Evolutionary conservation across 176 grass and related monocot genomes (phyloP), one percentile per base, ranked within the genome.

Genomic region (Triticum aestivum): DNA sequence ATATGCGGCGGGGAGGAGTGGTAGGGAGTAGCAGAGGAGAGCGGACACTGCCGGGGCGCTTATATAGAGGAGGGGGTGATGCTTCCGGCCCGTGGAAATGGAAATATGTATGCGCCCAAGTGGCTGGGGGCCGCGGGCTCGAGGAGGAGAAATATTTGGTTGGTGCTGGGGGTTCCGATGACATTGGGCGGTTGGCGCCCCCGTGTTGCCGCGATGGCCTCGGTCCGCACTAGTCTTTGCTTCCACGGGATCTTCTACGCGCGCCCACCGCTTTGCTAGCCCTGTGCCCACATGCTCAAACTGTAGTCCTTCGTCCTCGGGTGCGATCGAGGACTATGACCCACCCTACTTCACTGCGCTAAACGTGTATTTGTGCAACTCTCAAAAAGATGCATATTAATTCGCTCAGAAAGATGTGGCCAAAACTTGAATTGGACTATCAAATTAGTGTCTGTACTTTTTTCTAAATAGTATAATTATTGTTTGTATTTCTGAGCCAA

Each of bases 161-260:
- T 49, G 58, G 82, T 76, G 44, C 49, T 75, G 44, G 3, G 75
- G 33, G 35, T 75, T 90, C 81, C 89, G 42, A 76, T 84, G 81
- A 87, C 81, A 80, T 69, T 75, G 58, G 89, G 85, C 80, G 66
- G n/a, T 71, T 76, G 84, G 84, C 85, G 89, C 75, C 85, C 32
- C 47, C 89, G 81, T 59, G 89, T 84, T 87, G 89, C 89, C 85
- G 89, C 89, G 45, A 75, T 79, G 24, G 32, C 72, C 23, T 29
- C 11, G 69, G 52, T 58, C 33, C 65, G 32, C 79, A 6, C 17
- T 13, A 8, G 65, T 61, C 59, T 76, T 33, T 42, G 2, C 80
- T 12, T 45, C 30, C 39, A 6, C 73, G 0, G 84, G 89, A 86
- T 90, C 80, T 66, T 90, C 88, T 86, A 26, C 52, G 51, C 49